phyloP scores from a whole-genome alignment of 2,329 filamentous ascomycete species.

The Eutypella sp. region DNA sequence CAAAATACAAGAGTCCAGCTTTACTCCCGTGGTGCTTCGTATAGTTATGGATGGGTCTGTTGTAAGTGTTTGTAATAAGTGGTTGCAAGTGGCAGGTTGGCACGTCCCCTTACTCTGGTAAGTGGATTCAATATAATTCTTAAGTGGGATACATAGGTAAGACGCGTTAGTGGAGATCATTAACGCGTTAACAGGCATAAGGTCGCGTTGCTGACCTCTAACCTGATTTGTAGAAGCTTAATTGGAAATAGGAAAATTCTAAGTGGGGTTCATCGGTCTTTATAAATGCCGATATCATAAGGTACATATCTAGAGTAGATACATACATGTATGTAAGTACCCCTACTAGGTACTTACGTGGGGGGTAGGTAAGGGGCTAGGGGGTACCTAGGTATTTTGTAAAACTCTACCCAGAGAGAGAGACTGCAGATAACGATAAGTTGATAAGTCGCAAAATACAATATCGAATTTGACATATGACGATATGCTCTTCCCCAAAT shows the following conservation, averaged over 20 bases:
- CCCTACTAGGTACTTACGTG: no score
- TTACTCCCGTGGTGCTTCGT: no score
- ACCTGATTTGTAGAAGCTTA: not conserved
- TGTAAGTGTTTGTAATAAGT: no score
- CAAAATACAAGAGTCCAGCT: no score
- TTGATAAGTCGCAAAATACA: not conserved
- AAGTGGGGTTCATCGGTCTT: not conserved
- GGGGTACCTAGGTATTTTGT: no score
- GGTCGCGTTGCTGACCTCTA: not conserved
- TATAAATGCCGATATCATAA: not conserved
- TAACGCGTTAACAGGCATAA: not conserved
- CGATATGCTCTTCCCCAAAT: not conserved
- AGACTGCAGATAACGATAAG: conserved; percentile 2
- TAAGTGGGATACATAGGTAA: no score
- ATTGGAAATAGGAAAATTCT: not conserved
- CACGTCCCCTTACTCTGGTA: not conserved
- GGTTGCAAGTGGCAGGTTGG: not conserved
- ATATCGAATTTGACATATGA: not conserved
- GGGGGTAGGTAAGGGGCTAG: no score
- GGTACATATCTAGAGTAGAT: not conserved
- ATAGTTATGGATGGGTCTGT: no score
- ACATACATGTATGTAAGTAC: no score
- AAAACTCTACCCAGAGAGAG: no score
- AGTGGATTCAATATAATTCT: no score
- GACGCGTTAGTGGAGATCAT: not conserved